Percentiles rank a stretch among this genome's conserved stretches.
phyloP scores from a whole-genome alignment of 139 green algal genomes.

The Chlamydomonas eustigma region DNA sequence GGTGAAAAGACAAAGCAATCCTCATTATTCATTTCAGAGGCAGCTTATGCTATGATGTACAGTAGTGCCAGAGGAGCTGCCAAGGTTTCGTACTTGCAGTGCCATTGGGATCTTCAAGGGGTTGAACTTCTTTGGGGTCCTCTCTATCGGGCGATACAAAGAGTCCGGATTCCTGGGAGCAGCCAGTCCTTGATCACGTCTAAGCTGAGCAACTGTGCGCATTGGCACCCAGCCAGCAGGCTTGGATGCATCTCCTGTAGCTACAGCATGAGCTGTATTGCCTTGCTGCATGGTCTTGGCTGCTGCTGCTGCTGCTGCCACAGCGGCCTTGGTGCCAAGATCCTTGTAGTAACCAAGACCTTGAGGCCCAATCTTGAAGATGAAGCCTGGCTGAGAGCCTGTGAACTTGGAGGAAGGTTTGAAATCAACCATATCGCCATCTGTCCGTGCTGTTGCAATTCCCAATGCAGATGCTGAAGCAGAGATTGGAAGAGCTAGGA shows the following conservation, averaged over 20 bases:
- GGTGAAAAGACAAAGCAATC: no score
- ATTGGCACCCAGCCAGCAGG: conserved; percentile 73
- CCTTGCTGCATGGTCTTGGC: neutral
- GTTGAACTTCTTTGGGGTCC: conserved; percentile 82
- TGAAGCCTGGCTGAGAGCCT: conserved; percentile 52
- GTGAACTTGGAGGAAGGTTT: conserved; percentile 43
- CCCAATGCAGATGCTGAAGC: neutral
- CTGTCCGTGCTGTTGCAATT: neutral
- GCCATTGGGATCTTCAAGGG: conserved; percentile 82
- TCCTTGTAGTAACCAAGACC: conserved; percentile 85
- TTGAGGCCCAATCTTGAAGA: conserved; percentile 62
- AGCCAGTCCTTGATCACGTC: conserved; percentile 65
- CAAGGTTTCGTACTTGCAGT: conserved; percentile 63
- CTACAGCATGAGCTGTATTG: neutral
- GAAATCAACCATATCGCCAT: conserved; percentile 28
- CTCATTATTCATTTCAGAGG: no score
- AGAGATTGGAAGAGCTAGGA: neutral
- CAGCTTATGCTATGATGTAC: no score
- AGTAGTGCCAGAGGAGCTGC: no score
- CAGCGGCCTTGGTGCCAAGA: conserved; percentile 12
- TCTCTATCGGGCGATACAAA: conserved; percentile 84
- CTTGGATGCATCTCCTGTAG: neutral
- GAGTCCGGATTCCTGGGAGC: conserved; percentile 81
- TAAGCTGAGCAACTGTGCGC: conserved; percentile 83
- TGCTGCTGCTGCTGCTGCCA: neutral